Conservation (phyloP, 768 basidiomycete genomes). For the Wakefieldia striispora region DNA sequence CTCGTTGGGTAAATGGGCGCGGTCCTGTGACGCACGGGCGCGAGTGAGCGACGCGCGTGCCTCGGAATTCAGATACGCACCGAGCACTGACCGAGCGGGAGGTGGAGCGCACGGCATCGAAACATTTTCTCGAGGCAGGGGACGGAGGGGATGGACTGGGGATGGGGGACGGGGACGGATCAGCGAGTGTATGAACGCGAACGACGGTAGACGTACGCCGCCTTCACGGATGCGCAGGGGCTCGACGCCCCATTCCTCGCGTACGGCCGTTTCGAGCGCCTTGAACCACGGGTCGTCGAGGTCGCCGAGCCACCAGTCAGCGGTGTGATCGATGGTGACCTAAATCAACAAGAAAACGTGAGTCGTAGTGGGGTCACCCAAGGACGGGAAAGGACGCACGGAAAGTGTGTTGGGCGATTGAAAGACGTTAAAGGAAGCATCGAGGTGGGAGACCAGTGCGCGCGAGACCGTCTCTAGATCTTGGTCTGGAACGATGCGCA, state of each 20-base stretch:
- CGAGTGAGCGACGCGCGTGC: not conserved
- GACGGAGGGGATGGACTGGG: conserved; percentile 88
- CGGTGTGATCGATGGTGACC: conserved; percentile 79
- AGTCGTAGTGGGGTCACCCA: not conserved
- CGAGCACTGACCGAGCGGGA: conserved; percentile 91
- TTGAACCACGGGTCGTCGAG: conserved; percentile 85
- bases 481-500: conserved; percentile 96
- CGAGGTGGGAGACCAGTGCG: conserved; percentile 58
- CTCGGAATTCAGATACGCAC: conserved; percentile 40
- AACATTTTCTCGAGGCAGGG: conserved; percentile 94
- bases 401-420: conserved; percentile 70
- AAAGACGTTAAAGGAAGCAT: conserved; percentile 54
- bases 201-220: conserved; percentile 55
- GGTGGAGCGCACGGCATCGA: conserved; percentile 82
- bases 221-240: conserved; percentile 92
- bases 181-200: not conserved
- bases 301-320: conserved; percentile 96
- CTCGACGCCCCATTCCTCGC: conserved; percentile 82
- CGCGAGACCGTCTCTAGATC: conserved; percentile 66
- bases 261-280: conserved; percentile 77
- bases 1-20: conserved; percentile 93
- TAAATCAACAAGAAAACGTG: conserved; percentile 26
- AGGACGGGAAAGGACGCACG: conserved; percentile 37
- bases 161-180: not conserved
- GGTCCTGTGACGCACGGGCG: conserved; percentile 52